A percentile compares a stretch with the other conserved stretches of the same genome.
These are phyloP conservation scores for Xylaria sp. DNA, from an alignment of 495 filamentous ascomycete genomes.

Conservation along the genomic window DNA sequence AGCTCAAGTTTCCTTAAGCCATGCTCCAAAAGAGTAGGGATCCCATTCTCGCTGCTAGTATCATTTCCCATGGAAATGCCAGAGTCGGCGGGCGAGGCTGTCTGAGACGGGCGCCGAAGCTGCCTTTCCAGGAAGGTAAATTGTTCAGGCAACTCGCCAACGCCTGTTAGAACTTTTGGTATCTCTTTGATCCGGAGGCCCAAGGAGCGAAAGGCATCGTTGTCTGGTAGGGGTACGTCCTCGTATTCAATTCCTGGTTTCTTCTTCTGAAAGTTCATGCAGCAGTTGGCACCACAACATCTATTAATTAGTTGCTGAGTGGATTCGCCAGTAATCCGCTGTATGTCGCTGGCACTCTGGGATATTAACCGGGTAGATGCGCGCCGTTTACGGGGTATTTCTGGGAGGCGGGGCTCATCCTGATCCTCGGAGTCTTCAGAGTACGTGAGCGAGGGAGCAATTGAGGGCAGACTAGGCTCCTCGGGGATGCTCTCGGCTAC, in stretches of 20 bases:
- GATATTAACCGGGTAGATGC: slow-evolving; percentile 84
- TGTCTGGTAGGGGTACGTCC: slow-evolving; percentile 73
- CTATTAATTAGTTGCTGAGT: slow-evolving; percentile 67
- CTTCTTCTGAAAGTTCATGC: slow-evolving; percentile 68
- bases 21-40: slow-evolving; percentile 27
- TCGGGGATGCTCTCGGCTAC: slow-evolving; percentile 46
- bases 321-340: slow-evolving; percentile 68
- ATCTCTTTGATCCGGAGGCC: slow-evolving; percentile 77
- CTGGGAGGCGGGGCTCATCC: slow-evolving; percentile 41
- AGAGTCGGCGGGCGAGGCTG: slow-evolving; percentile 49
- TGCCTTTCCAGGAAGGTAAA: slow-evolving; percentile 69
- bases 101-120: slow-evolving; percentile 41
- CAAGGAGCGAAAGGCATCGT: slow-evolving; percentile 82
- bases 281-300: slow-evolving; percentile 97
- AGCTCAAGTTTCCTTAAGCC: slow-evolving; percentile 41
- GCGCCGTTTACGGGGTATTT: slow-evolving; percentile 61
- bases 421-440: slow-evolving; percentile 56
- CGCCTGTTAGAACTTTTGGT: slow-evolving; percentile 70
- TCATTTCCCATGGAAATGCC: slow-evolving; percentile 40
- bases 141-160: slow-evolving; percentile 74
- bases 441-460: slow-evolving; percentile 58
- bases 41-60: neutral
- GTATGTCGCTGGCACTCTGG: slow-evolving; percentile 75
- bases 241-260: slow-evolving; percentile 61
- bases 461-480: slow-evolving; percentile 43